Evolutionary conservation across 306 rosid genomes (phyloP), one percentile per base, ranked within the genome.

Genomic region (Phaseolus lunatus): DNA sequence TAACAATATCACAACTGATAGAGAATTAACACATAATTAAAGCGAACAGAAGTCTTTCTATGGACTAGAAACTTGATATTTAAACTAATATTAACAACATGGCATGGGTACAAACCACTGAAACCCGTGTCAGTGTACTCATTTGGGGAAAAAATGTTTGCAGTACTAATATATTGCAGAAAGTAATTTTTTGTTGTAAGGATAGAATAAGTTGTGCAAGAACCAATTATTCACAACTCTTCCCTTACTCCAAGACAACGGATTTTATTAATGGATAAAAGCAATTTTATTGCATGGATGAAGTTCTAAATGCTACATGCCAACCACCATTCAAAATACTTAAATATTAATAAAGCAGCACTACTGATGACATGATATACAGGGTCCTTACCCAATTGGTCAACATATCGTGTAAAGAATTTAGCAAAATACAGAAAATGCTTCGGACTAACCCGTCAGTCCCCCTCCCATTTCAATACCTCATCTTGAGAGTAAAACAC

Each of bases 331-430:
- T 33, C 31, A 83, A 79, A 27, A 49, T 18, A 75, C 24, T 67
- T 54, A 35, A 59, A 76, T 61, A 65, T 64, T 44, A 66, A 73
- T 78, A 63, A 78, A 78, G 75, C 66, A 37, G 70, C 58, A 59
- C 73, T 47, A 49, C 68, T 66, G 31, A 72, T 78, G 72, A 66
- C 75, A 72, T 70, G 74, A 83, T 64, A 83, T 64, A 71, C 72
- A 72, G 39, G 19, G 72, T 57, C 66, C 11, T 66, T 53, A 78
- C 78, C 76, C 70, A 57, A 67, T 73, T 33, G 65, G 75, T 72
- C 72, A 56, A 68, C 72, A 54, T 54, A 47, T 57, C 68, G 54
- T 12, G 54, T 39, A 9, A 72, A 31, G 67, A 37, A 14, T 72
- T 61, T 56, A 41, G 41, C 66, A 77, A 78, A 78, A 37, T 66